Conservation (phyloP, 441 rosid genomes). For the Erodium texanum region DNA sequence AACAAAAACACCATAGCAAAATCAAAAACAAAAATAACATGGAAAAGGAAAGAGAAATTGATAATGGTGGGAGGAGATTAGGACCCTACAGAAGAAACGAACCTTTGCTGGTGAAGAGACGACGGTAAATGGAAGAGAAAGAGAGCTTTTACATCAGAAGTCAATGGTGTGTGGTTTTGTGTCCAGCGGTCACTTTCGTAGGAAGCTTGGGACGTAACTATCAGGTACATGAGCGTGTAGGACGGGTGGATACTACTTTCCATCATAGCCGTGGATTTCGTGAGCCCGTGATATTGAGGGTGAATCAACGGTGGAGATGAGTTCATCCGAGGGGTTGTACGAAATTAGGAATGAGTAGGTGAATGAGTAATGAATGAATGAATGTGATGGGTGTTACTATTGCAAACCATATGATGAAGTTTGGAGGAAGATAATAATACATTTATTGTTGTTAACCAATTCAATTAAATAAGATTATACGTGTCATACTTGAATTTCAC, state of each 20-base stretch:
- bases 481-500: no score
- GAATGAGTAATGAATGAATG: no score
- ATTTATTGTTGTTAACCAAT: no score
- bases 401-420: no score
- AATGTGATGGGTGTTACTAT: no score
- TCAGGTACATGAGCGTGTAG: neutral
- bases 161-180: neutral
- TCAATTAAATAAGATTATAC: no score
- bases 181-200: constrained; percentile 1
- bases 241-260: neutral
- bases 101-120: neutral
- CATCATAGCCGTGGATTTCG: neutral
- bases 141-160: neutral
- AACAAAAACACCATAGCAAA: neutral
- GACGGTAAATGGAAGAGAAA: neutral
- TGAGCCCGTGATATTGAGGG: neutral
- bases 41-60: neutral
- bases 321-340: neutral
- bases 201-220: neutral
- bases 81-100: neutral
- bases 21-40: neutral
- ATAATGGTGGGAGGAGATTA: no score
- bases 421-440: no score
- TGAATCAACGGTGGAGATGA: neutral
- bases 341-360: no score